Evolutionary conservation across 2,329 filamentous ascomycete genomes (phyloP).

Genomic region (Knufia petricola): DNA sequence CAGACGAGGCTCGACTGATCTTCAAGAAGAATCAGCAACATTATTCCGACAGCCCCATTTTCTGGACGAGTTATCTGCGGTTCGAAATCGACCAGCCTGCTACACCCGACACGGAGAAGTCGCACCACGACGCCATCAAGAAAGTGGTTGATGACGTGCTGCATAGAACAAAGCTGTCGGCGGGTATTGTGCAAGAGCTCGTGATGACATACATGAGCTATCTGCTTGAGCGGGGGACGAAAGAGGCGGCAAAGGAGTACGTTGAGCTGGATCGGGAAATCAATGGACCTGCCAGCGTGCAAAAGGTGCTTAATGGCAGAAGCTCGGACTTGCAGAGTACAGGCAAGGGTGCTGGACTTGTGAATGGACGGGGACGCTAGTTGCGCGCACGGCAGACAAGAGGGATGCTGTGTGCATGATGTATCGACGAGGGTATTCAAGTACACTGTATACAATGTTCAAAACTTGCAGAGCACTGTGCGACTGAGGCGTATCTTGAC

Average conservation of each 20-base stretch:
- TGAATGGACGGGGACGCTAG: conserved; percentile 1
- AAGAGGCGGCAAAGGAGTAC: conserved; percentile 78
- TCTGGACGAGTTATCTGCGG: conserved; percentile 81
- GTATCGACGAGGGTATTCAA: no score
- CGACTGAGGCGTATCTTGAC: no score
- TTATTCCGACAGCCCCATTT: conserved; percentile 75
- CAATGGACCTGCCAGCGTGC: conserved; percentile 53
- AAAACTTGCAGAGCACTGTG: no score
- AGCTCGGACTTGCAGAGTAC: not conserved
- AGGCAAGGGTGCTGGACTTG: not conserved
- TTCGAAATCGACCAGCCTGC: conserved; percentile 83
- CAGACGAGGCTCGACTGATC: conserved; percentile 70
- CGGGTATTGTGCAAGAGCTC: conserved; percentile 61
- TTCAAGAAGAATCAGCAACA: conserved; percentile 74
- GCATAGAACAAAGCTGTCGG: conserved; percentile 60
- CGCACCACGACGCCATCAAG: conserved; percentile 66
- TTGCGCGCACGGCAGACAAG: no score
- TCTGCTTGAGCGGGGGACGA: conserved; percentile 70
- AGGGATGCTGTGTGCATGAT: no score
- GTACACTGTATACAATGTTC: no score
- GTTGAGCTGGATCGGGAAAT: conserved; percentile 74
- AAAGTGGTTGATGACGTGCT: conserved; percentile 64
- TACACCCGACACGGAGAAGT: conserved; percentile 51
- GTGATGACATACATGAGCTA: conserved; percentile 72
- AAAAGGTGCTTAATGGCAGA: conserved; percentile 18